Evolutionary conservation across 1,284 basidiomycete genomes (phyloP).

Genomic region (Melampsora americana): DNA sequence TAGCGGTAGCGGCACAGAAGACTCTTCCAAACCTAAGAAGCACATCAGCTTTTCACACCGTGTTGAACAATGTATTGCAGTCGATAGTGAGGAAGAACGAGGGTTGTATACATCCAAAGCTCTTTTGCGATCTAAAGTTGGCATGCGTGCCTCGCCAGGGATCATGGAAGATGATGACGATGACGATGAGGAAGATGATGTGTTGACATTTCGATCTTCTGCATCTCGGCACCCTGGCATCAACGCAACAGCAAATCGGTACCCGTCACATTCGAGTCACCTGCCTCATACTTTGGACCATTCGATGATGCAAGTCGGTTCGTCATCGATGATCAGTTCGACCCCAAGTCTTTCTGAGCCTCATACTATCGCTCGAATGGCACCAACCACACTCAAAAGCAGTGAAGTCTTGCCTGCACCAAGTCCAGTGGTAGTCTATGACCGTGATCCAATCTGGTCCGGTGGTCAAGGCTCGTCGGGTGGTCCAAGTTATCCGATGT

Average conservation of each 20-base stretch:
- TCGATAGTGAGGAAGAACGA: slow-evolving; percentile 59
- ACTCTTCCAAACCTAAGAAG: slow-evolving; percentile 55
- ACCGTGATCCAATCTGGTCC: slow-evolving; percentile 48
- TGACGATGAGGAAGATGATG: slow-evolving; percentile 62
- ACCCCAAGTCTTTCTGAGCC: slow-evolving; percentile 58
- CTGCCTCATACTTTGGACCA: slow-evolving; percentile 38
- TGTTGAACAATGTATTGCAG: slow-evolving; percentile 95
- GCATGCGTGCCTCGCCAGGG: slow-evolving; percentile 42
- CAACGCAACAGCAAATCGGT: slow-evolving; percentile 35
- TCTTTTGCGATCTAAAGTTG: not conserved
- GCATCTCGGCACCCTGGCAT: slow-evolving; percentile 45
- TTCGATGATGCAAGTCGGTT: slow-evolving; percentile 60
- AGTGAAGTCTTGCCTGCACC: slow-evolving; percentile 56
- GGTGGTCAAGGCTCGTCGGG: slow-evolving; percentile 1
- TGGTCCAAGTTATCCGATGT: slow-evolving; percentile 21
- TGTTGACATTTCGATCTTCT: slow-evolving; percentile 58
- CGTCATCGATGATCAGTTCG: slow-evolving; percentile 50
- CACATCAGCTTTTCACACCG: slow-evolving; percentile 98
- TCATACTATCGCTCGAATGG: slow-evolving; percentile 88
- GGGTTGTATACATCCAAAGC: slow-evolving; percentile 17
- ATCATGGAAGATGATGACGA: slow-evolving; percentile 54
- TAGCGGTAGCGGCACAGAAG: slow-evolving; percentile 24
- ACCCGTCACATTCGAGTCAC: slow-evolving; percentile 11
- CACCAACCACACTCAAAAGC: slow-evolving; percentile 88
- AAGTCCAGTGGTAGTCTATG: slow-evolving; percentile 65